Base-by-base conservation (phyloP, 768 basidiomycete species). In the Cantharellus cinnabarinus region DNA sequence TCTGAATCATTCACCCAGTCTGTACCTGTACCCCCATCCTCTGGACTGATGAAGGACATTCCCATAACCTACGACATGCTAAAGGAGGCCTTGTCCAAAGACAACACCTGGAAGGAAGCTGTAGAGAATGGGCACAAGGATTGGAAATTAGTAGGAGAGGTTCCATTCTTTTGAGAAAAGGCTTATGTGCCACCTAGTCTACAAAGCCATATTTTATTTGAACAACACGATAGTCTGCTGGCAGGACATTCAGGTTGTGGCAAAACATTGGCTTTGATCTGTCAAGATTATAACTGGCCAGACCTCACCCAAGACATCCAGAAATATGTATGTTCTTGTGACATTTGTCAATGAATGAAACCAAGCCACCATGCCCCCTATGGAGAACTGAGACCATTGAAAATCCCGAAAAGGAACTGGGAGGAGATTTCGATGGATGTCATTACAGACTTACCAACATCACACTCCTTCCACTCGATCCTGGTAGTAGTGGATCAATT, bases 261-360 rank as follows among this genome's bases (percentile, higher is more conserved):
- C 20, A 29, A 29, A 29, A 29, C 20, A 29, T 29, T 29, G 20
- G 20, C 20, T 29, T 10, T 57, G 29, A 48, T 48, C 29, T 1
- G 44, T 10, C 44, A 1, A 48, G 29, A 29, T 48, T 70, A 50
- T 58, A 66, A 61, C 59, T 71, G 66, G 68, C 66, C 66, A 2
- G 34, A n/a, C 3, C 62, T 67, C 55, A 4, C 38, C 2, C n/a
- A 42, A n/a, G 64, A 66, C 59, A 60, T 71, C 29, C 34, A 58
- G 2, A 57, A 63, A n/a, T 72, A 69, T 56, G 63, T 72, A 3
- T 3, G 48, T 0, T 59, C 63, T 3, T 73, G 72, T 58, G 61
- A 68, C 0, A 60, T 15, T 2, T 68, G 66, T 42, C 63, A 64
- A 34, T 37, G 53, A 4, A 35, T 35, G 3, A 67, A 66, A 34